These are phyloP conservation scores for Plenodomus biglobosus DNA, from an alignment of 2,329 filamentous ascomycete genomes.

Conservation along the genomic window DNA sequence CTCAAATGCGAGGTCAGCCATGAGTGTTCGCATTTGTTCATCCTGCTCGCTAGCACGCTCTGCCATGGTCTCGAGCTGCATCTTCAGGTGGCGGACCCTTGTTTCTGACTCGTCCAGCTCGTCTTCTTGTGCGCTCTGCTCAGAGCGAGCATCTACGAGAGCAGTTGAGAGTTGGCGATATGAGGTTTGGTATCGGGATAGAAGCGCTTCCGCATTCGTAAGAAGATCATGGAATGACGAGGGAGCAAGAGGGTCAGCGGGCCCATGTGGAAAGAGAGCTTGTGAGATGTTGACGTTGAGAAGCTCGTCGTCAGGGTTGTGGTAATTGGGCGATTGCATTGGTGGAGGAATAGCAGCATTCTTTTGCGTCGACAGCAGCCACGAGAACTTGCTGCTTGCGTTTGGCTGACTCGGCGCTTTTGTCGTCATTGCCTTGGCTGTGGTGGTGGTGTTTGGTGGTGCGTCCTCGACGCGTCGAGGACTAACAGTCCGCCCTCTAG, in stretches of 20 bases:
- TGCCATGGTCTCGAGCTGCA: conserved; percentile 63
- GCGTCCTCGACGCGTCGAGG: conserved; percentile 17
- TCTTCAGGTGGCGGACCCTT: conserved; percentile 59
- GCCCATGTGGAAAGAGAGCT: conserved; percentile 57
- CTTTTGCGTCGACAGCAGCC: conserved; percentile 43
- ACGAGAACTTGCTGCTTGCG: conserved; percentile 39
- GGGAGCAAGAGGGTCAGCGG: conserved; percentile 52
- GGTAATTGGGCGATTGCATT: conserved; percentile 33
- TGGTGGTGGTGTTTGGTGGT: conserved; percentile 11
- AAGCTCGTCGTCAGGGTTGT: conserved; percentile 51
- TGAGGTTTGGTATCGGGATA: conserved; percentile 58
- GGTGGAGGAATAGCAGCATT: conserved; percentile 31
- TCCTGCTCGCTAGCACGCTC: conserved; percentile 59
- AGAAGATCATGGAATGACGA: conserved; percentile 60
- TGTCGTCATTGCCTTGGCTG: conserved; percentile 18
- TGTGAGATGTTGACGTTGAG: conserved; percentile 57
- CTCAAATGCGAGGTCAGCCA: conserved; percentile 41
- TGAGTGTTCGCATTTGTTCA: conserved; percentile 50
- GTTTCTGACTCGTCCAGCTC: conserved; percentile 63
- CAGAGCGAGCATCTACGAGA: conserved; percentile 55
- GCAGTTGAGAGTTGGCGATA: conserved; percentile 51
- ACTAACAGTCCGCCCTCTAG: conserved; percentile 24
- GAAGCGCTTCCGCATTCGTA: conserved; percentile 57
- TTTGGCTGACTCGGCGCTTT: conserved; percentile 27
- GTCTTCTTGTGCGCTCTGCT: conserved; percentile 60